phyloP scores from a whole-genome alignment of 495 filamentous ascomycete species.

The Beverwykella pulmonaria region DNA sequence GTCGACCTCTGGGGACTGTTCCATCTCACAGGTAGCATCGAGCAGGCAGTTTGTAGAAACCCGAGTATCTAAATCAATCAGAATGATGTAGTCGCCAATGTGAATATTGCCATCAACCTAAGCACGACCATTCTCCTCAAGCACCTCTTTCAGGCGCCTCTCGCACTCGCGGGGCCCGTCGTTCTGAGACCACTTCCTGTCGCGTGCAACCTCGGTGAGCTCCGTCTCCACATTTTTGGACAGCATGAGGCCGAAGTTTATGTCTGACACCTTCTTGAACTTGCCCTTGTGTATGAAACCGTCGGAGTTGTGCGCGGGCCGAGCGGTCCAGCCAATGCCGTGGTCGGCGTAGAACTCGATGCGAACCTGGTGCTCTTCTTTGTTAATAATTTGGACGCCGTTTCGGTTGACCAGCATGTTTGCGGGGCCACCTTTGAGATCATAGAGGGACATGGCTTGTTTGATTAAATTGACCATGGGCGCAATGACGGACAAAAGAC shows the following conservation, averaged over 20 bases:
- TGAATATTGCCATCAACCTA: slow-evolving; percentile 49
- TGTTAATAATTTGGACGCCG: slow-evolving; percentile 50
- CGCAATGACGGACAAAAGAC: slow-evolving; percentile 62
- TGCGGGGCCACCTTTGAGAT: slow-evolving; percentile 56
- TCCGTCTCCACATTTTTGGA: slow-evolving; percentile 64
- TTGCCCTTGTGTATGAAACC: slow-evolving; percentile 64
- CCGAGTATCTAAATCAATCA: slow-evolving; percentile 48
- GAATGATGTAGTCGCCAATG: slow-evolving; percentile 47
- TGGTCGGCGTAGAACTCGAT: slow-evolving; percentile 59
- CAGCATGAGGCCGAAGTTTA: slow-evolving; percentile 67
- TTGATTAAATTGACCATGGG: slow-evolving; percentile 65
- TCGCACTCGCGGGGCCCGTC: slow-evolving; percentile 43
- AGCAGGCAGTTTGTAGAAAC: slow-evolving; percentile 52
- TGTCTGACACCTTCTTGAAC: slow-evolving; percentile 75
- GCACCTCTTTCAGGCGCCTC: slow-evolving; percentile 36
- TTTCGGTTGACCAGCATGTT: slow-evolving; percentile 56
- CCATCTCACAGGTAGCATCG: slow-evolving; percentile 54
- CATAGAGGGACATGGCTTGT: slow-evolving; percentile 67
- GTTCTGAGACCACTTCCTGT: slow-evolving; percentile 39
- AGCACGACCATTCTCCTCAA: slow-evolving; percentile 41
- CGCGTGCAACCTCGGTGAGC: slow-evolving; percentile 45
- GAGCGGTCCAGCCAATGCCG: slow-evolving; percentile 46
- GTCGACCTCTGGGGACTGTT: slow-evolving; percentile 51
- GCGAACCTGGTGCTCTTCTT: slow-evolving; percentile 59
- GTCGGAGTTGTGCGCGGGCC: slow-evolving; percentile 59